Conservation (phyloP, 2,329 filamentous ascomycete species). For the Aureobasidium mangrovei region DNA sequence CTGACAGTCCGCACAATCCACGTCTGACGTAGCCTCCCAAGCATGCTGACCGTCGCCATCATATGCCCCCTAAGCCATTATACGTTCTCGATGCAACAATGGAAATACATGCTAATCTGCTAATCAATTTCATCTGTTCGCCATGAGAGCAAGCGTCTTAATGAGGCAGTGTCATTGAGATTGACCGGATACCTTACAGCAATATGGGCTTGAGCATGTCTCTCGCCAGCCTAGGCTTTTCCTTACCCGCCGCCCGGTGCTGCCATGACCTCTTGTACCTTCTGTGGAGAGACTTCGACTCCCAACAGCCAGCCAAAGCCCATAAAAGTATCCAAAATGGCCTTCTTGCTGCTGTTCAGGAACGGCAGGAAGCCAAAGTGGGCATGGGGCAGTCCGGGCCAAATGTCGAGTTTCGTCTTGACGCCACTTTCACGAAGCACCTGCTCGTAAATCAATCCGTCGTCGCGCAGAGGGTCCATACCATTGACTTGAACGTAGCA, state of each 20-base stretch:
- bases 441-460: constrained; percentile 45
- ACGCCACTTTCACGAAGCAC: constrained; percentile 38
- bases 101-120: not conserved
- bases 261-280: constrained; percentile 14
- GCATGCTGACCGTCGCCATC: not conserved
- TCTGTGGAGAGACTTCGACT: constrained; percentile 16
- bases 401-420: constrained; percentile 37
- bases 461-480: constrained; percentile 44
- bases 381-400: constrained; percentile 33
- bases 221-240: too few relatives aligned
- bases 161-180: too few relatives aligned
- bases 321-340: constrained; percentile 24
- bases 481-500: constrained; percentile 45
- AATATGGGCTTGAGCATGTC: too few relatives aligned
- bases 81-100: not conserved
- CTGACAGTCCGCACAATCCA: not conserved
- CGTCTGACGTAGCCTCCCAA: not conserved
- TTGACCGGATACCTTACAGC: too few relatives aligned
- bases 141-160: too few relatives aligned
- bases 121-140: too few relatives aligned
- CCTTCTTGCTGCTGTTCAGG: constrained; percentile 21
- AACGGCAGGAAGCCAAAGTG: constrained; percentile 30
- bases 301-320: constrained; percentile 31
- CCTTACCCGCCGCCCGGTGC: constrained; percentile 4
- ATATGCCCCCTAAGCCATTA: not conserved